Evolutionary conservation across 208 protist genomes (phyloP).

Genomic region (Willaertia magna): DNA sequence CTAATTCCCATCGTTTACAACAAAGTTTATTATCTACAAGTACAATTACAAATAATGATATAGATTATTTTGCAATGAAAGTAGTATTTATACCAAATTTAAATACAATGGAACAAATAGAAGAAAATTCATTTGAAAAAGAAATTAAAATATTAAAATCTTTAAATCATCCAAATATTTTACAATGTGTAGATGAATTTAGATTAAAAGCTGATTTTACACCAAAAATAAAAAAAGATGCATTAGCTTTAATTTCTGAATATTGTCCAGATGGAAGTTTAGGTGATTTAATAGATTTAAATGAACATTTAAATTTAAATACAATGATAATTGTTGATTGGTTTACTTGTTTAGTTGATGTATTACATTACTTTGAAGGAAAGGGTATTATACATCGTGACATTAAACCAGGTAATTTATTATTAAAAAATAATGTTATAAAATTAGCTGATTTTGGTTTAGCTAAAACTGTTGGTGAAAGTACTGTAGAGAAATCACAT

Average conservation of each 20-base stretch:
- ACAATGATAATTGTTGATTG: not conserved
- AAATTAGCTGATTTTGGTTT: conserved; percentile 37
- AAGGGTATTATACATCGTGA: conserved; percentile 39
- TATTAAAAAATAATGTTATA: conserved; percentile 51
- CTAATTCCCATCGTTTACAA: too few species aligned
- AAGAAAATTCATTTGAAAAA: not conserved
- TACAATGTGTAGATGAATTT: not conserved
- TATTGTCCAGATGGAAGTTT: not conserved
- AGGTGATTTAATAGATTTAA: not conserved
- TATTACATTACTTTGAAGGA: not conserved
- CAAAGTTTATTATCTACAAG: too few species aligned
- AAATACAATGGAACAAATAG: too few species aligned
- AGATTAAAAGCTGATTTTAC: not conserved
- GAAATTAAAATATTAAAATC: not conserved
- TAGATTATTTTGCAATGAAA: not conserved
- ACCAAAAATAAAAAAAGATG: not conserved
- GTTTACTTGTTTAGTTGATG: not conserved
- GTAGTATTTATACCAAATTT: not conserved
- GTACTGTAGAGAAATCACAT: not conserved
- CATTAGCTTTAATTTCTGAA: not conserved
- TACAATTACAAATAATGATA: too few species aligned
- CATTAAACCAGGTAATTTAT: conserved; percentile 57
- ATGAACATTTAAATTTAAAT: not conserved
- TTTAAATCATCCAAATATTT: not conserved
- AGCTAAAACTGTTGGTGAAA: not conserved